Conservation (phyloP, 2,329 filamentous ascomycete genomes). For the Talaromyces sp. region DNA sequence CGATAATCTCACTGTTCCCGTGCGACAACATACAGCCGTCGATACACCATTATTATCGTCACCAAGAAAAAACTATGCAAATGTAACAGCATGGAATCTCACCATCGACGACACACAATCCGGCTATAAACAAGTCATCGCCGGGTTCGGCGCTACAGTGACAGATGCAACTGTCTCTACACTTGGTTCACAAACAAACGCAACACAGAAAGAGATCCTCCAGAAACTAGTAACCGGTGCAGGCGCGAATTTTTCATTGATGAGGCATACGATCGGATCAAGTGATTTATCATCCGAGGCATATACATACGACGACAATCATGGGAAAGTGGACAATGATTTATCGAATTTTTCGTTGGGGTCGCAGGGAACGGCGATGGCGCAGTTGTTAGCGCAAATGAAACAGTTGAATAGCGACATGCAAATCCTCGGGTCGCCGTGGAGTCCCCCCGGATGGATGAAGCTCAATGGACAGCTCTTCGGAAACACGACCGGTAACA, state of each 20-base stretch:
- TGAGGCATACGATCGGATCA: slow-evolving; percentile 38
- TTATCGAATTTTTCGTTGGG: slow-evolving; percentile 30
- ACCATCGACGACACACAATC: slow-evolving; percentile 24
- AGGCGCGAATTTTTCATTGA: slow-evolving; percentile 35
- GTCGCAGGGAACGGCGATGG: slow-evolving; percentile 34
- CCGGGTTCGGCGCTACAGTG: slow-evolving; percentile 35
- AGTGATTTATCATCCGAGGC: slow-evolving; percentile 31
- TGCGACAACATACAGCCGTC: background rate
- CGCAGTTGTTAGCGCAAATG: slow-evolving; percentile 33
- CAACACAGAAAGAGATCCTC: slow-evolving; percentile 27
- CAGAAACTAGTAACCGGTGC: slow-evolving; percentile 30
- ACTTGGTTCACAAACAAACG: slow-evolving; percentile 29
- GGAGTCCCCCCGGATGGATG: slow-evolving; percentile 39
- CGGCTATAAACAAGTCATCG: slow-evolving; percentile 26
- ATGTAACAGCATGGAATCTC: slow-evolving; percentile 24
- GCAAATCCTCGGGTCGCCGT: slow-evolving; percentile 33
- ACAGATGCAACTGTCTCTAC: slow-evolving; percentile 36
- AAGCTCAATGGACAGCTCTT: slow-evolving; percentile 34
- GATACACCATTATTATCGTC: slow-evolving; percentile 15
- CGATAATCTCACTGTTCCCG: background rate
- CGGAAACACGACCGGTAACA: slow-evolving; percentile 27
- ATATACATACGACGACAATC: slow-evolving; percentile 39
- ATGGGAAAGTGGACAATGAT: slow-evolving; percentile 27
- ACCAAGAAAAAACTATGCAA: slow-evolving; percentile 20
- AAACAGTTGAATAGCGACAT: slow-evolving; percentile 31